A percentile compares a stretch with the other conserved stretches of the same genome.
Conservation (phyloP, 2,329 filamentous ascomycete genomes). For the Leptographium radiaticola region DNA sequence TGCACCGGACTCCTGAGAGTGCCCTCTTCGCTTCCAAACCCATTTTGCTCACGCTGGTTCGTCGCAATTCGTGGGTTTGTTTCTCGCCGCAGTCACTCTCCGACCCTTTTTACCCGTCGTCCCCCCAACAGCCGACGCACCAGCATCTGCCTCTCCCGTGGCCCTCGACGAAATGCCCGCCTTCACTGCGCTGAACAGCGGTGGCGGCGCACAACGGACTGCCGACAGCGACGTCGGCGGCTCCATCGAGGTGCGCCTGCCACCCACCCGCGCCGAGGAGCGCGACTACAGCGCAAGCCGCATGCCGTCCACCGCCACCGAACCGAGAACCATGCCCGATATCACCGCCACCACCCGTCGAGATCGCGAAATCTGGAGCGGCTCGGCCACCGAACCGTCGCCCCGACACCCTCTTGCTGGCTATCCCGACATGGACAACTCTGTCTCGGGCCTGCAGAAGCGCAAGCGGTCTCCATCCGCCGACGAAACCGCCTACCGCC, state of each 20-base stretch:
- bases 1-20: not conserved
- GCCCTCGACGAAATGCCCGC: conserved; percentile 28
- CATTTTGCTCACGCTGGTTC: conserved; percentile 10
- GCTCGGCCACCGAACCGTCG: conserved; percentile 26
- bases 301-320: conserved; percentile 8
- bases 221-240: conserved; percentile 1
- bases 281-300: conserved; percentile 11
- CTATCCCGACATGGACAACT: conserved; percentile 32
- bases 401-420: conserved; percentile 23
- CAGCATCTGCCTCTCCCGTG: too few relatives aligned
- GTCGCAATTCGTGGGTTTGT: conserved; percentile 7
- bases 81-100: not conserved
- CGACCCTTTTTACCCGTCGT: not conserved
- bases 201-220: conserved; percentile 26
- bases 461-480: conserved; percentile 58
- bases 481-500: conserved; percentile 26
- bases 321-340: conserved; percentile 16
- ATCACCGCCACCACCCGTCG: conserved; percentile 14
- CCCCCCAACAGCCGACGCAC: too few relatives aligned
- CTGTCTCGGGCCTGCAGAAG: conserved; percentile 41
- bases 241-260: conserved; percentile 13
- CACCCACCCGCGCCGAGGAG: conserved; percentile 21
- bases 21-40: not conserved
- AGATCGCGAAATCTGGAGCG: conserved; percentile 28
- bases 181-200: conserved; percentile 37